These are phyloP conservation scores for Turritis glabra DNA, from an alignment of 345 rosid genomes.

Conservation along the genomic window DNA sequence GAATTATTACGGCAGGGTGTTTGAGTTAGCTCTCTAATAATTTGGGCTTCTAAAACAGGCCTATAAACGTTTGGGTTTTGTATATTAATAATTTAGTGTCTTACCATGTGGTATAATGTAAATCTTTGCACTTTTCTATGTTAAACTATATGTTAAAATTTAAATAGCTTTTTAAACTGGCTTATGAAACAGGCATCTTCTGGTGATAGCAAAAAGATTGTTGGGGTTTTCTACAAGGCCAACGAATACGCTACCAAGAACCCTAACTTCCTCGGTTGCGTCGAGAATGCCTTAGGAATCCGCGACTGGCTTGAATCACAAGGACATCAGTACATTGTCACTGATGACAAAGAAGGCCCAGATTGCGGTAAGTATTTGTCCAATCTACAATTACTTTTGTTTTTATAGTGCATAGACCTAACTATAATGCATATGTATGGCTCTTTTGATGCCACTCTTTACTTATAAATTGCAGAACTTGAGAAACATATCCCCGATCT, in stretches of 20 bases:
- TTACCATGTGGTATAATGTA: background rate
- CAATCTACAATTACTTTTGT: background rate
- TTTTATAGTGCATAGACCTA: background rate
- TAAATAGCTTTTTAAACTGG: background rate
- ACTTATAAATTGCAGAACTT: constrained; percentile 50
- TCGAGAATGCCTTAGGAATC: constrained; percentile 76
- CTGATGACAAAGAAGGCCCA: constrained; percentile 93
- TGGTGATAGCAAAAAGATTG: constrained; percentile 81
- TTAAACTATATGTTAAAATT: background rate
- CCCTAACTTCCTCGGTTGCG: constrained; percentile 80
- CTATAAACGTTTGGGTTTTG: background rate
- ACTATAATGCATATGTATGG: background rate
- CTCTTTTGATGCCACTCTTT: background rate
- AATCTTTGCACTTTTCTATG: background rate
- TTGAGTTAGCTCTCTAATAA: background rate
- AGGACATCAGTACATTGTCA: constrained; percentile 86
- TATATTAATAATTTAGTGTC: background rate
- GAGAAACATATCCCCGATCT: constrained; percentile 90
- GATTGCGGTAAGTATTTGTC: constrained; percentile 51
- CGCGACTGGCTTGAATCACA: constrained; percentile 77
- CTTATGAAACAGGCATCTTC: constrained; percentile 58
- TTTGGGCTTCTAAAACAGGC: constrained; percentile 3
- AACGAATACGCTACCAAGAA: constrained; percentile 69
- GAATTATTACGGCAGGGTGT: constrained; percentile 1
- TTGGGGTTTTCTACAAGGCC: constrained; percentile 97